Percentiles rank a stretch among this genome's conserved stretches.
Conservation (phyloP, 176 grass and related monocot genomes). For the Oryza meridionalis region DNA sequence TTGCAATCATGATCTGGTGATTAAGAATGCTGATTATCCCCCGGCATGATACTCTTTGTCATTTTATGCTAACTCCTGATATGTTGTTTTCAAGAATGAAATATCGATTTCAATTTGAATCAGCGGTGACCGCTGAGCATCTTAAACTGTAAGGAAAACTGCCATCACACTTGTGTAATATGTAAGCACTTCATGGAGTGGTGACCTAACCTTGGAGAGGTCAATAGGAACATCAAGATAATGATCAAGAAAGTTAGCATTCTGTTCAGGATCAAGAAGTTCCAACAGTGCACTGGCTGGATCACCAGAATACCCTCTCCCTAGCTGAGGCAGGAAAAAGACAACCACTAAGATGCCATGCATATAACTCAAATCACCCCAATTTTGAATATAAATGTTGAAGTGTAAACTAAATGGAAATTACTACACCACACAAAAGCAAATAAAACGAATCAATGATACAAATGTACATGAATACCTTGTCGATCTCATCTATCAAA, state of each 20-base stretch:
- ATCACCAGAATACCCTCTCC: conserved; percentile 94
- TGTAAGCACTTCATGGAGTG: not conserved
- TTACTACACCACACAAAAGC: not conserved
- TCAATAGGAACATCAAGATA: conserved; percentile 99
- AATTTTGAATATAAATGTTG: conserved; percentile 14
- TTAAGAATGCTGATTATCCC: not conserved
- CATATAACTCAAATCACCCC: not conserved
- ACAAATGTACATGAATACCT: conserved; percentile 55
- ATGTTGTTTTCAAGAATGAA: not conserved
- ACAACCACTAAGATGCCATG: conserved; percentile 35
- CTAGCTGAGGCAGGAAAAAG: conserved; percentile 56
- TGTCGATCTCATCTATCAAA: conserved; percentile 99
- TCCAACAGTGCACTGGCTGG: conserved; percentile 96
- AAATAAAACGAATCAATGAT: conserved; percentile 26
- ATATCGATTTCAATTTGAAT: not conserved
- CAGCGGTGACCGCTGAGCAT: not conserved
- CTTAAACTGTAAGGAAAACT: conserved; percentile 24
- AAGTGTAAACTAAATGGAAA: not conserved
- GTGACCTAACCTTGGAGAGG: conserved; percentile 79
- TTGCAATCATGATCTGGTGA: not conserved
- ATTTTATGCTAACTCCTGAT: not conserved
- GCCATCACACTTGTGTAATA: not conserved
- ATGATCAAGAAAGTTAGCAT: conserved; percentile 97
- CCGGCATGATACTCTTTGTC: not conserved
- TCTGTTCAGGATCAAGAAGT: conserved; percentile 99